phyloP scores from a whole-genome alignment of 371 early-diverging fungal genomes.

The Choanephora cucurbitarum region DNA sequence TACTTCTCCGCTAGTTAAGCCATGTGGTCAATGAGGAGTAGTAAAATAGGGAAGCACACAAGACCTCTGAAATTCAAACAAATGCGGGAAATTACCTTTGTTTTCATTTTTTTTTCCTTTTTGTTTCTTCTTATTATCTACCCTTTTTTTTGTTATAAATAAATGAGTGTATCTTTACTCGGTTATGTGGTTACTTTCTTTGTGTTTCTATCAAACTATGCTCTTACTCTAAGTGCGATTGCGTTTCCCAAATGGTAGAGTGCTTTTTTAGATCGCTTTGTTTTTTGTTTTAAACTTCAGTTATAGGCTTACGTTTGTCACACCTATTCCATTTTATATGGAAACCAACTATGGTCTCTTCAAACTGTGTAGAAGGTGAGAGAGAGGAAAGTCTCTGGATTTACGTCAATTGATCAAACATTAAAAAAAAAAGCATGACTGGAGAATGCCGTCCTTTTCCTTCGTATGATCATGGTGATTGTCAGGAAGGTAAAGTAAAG shows the following conservation, averaged over 20 bases:
- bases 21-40: no score
- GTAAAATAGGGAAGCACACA: no score
- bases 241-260: slow-evolving; percentile 51
- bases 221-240: slow-evolving; percentile 34
- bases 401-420: no score
- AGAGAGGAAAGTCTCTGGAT: no score
- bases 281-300: no score
- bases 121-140: slow-evolving; percentile 10
- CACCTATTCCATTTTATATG: slow-evolving; percentile 48
- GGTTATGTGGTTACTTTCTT: slow-evolving; percentile 50
- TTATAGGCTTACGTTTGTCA: slow-evolving; percentile 47
- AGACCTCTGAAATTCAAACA: no score
- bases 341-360: slow-evolving; percentile 54
- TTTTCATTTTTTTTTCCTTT: slow-evolving; percentile 2
- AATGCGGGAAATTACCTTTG: no score
- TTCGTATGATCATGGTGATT: slow-evolving; percentile 44
- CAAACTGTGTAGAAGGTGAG: slow-evolving; percentile 43
- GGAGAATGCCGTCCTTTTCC: slow-evolving; percentile 52
- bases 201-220: slow-evolving; percentile 42
- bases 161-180: slow-evolving; percentile 48
- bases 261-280: no score
- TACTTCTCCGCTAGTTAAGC: no score
- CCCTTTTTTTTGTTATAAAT: background rate
- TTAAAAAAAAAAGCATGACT: slow-evolving; percentile 23
- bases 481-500: slow-evolving; percentile 45